Evolutionary conservation across 1,284 basidiomycete genomes (phyloP).

Genomic region (Cryptococcus sp.): DNA sequence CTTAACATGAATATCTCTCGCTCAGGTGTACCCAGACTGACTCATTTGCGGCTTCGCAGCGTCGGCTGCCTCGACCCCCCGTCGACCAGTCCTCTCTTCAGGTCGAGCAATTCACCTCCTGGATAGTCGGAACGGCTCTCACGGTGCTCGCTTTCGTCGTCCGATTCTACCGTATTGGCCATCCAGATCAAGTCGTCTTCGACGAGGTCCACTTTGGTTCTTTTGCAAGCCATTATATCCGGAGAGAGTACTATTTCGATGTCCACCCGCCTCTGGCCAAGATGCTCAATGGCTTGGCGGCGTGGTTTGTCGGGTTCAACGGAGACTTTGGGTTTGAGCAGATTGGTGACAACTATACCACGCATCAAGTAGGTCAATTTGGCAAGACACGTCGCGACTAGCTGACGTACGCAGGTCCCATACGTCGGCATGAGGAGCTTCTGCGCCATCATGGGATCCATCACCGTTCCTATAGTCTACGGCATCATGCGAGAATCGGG

Average conservation of each 20-base stretch:
- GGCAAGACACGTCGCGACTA: background rate
- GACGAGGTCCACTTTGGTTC: conserved; percentile 93
- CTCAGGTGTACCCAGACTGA: background rate
- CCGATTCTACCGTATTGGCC: conserved; percentile 90
- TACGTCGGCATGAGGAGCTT: conserved; percentile 91
- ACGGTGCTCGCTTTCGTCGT: conserved; percentile 75
- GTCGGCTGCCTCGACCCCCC: conserved; percentile 21
- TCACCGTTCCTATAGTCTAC: conserved; percentile 89
- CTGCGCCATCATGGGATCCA: conserved; percentile 83
- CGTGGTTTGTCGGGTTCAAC: conserved; percentile 95
- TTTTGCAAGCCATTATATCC: conserved; percentile 89
- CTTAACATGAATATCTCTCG: background rate
- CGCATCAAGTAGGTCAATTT: conserved; percentile 28
- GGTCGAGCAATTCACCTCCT: conserved; percentile 39
- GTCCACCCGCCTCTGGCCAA: conserved; percentile 97
- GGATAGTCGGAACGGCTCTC: conserved; percentile 52
- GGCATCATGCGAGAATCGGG: conserved; percentile 97
- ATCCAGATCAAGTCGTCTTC: conserved; percentile 93
- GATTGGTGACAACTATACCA: conserved; percentile 86
- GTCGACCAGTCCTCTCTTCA: conserved; percentile 16
- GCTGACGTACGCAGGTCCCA: conserved; percentile 65
- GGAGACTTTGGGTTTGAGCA: conserved; percentile 91
- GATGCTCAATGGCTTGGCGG: conserved; percentile 85
- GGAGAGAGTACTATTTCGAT: conserved; percentile 96
- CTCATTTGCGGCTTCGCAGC: conserved; percentile 8